Percentiles rank a stretch among this genome's conserved stretches.
Conservation (phyloP, 345 rosid species). For the Isatis tinctoria region DNA sequence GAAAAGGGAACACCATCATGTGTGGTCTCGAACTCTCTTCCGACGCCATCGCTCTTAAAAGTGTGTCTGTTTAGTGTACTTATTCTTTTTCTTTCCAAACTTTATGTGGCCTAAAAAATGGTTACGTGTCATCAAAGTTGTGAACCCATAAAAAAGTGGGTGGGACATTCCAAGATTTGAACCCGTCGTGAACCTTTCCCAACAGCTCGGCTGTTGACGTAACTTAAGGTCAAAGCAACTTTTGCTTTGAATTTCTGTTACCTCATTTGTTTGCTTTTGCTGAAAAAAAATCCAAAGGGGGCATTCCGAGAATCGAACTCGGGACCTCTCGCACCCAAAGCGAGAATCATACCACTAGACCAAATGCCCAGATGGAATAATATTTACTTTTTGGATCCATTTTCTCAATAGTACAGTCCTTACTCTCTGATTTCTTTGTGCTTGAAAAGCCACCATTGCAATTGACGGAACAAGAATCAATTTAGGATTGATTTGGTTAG, state of each 20-base stretch:
- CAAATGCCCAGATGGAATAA: too few relatives aligned
- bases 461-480: neutral
- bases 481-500: neutral
- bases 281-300: too few relatives aligned
- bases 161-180: neutral
- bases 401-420: neutral
- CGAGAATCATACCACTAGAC: slow-evolving; percentile 38
- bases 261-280: neutral
- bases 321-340: slow-evolving; percentile 35
- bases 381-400: too few relatives aligned
- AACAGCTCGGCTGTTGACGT: neutral
- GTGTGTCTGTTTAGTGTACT: neutral
- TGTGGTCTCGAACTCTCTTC: slow-evolving; percentile 26
- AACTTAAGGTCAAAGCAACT: neutral
- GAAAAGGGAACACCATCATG: slow-evolving; percentile 56
- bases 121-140: neutral
- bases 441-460: neutral
- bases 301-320: slow-evolving; percentile 32
- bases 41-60: neutral
- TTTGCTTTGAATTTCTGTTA: neutral
- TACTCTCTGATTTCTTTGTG: neutral
- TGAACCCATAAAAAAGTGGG: too few relatives aligned
- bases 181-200: neutral
- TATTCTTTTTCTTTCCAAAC: neutral
- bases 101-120: neutral